These are phyloP conservation scores for Herpotrichia juniperi DNA, from an alignment of 2,329 filamentous ascomycete species.

Conservation along the genomic window DNA sequence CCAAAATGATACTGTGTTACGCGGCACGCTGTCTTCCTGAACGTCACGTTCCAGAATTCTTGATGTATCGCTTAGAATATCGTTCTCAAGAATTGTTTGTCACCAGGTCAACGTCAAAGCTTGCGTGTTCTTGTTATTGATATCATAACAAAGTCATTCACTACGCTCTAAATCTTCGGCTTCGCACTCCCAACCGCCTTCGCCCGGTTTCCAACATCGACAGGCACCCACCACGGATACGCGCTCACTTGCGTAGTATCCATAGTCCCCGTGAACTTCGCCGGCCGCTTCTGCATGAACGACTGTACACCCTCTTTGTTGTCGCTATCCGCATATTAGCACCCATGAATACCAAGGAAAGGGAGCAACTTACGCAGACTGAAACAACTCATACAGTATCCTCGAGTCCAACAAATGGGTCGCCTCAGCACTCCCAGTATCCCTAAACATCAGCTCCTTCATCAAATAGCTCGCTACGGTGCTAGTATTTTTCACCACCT, in stretches of 20 bases:
- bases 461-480: conserved; percentile 69
- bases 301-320: conserved; percentile 70
- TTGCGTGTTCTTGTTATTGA: too few relatives aligned
- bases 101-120: too few relatives aligned
- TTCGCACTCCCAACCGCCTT: conserved; percentile 39
- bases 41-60: too few relatives aligned
- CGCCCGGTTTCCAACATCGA: conserved; percentile 53
- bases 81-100: too few relatives aligned
- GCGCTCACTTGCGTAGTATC: conserved; percentile 63
- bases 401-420: conserved; percentile 73
- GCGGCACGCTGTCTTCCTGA: too few relatives aligned
- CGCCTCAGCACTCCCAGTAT: conserved; percentile 66
- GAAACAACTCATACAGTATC: conserved; percentile 67
- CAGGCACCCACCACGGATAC: conserved; percentile 73
- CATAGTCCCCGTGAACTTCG: conserved; percentile 66
- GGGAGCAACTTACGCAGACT: conserved; percentile 46
- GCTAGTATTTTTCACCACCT: conserved; percentile 71
- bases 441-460: conserved; percentile 72
- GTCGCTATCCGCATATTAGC: conserved; percentile 52
- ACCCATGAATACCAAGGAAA: too few relatives aligned
- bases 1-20: too few relatives aligned
- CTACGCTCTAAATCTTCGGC: conserved; percentile 42
- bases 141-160: too few relatives aligned
- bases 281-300: conserved; percentile 72
- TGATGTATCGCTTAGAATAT: too few relatives aligned